Percentiles rank a stretch among this genome's conserved stretches.
Conservation (phyloP, 345 rosid species). For the Durio zibethinus region DNA sequence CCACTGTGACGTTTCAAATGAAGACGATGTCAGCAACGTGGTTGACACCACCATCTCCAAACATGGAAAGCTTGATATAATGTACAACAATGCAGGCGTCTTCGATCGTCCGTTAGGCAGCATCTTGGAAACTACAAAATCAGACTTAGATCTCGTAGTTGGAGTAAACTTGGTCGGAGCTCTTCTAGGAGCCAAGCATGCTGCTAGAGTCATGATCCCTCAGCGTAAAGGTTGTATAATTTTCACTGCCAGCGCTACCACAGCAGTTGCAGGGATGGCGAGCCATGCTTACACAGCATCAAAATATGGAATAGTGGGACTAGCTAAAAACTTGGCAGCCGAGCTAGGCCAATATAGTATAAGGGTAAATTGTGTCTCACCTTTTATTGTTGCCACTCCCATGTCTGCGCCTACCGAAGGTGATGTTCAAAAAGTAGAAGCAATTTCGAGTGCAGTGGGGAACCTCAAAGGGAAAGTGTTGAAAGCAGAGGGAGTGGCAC, state of each 20-base stretch:
- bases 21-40: conserved; percentile 26
- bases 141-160: conserved; percentile 29
- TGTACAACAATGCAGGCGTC: conserved; percentile 41
- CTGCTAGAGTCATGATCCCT: conserved; percentile 36
- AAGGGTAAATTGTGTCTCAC: conserved; percentile 40
- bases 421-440: not conserved
- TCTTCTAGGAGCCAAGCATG: conserved; percentile 42
- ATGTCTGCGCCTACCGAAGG: not conserved
- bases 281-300: conserved; percentile 23
- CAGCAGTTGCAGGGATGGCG: conserved; percentile 29
- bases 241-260: conserved; percentile 32
- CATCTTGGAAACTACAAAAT: conserved; percentile 25
- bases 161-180: conserved; percentile 31
- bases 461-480: conserved; percentile 31
- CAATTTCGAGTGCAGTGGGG: not conserved
- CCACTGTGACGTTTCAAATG: conserved; percentile 35
- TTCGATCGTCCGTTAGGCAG: not conserved
- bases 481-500: conserved; percentile 21
- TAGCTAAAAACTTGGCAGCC: conserved; percentile 27
- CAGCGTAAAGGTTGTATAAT: conserved; percentile 30
- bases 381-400: conserved; percentile 9
- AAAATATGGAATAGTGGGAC: conserved; percentile 29
- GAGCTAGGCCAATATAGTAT: conserved; percentile 37
- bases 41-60: conserved; percentile 29
- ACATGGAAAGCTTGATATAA: conserved; percentile 40